Base-by-base conservation (phyloP, 1,139 yeast genomes). In the Eremothecium sinecaudum region DNA sequence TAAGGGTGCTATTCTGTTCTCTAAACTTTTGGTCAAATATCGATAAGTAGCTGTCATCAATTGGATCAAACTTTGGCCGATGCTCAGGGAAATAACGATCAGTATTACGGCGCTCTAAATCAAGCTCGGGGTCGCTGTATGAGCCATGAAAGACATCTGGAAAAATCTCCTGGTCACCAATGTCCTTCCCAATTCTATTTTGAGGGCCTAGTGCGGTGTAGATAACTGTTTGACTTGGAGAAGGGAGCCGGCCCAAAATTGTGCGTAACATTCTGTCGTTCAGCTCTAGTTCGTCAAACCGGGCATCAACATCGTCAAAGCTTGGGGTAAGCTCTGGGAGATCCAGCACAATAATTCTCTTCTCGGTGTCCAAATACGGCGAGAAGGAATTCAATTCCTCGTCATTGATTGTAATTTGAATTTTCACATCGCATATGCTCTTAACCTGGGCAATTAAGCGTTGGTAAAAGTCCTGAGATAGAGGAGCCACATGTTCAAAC, bases 201-300 rank as follows among this genome's bases (percentile, higher is more conserved):
- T n/a, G n/a, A n/a, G 46, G 42, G 2, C 40, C 33, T 11, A 55
- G 34, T 0, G 64, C 53, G 0, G 82, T 73, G 32, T 73, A 55
- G 4, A 79, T 54, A 3, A 80, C 58, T 3, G 79, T 62, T 37
- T 66, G 67, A 40, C 69, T 69, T 0, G 90, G 87, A 0, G 83
- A 67, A 0, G 92, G 90, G n/a, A 77, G 51, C 43, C 73, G 75
- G 21, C 81, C 66, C 18, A 77, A 47, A 10, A 79, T 64, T 27
- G 63, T 62, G 34, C 77, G 48, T n/a, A 64, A 24, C 18, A 67
- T 57, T 34, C 64, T 67, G 53, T 82, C 93, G 40, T 73, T 66
- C 11, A 59, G 51, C 16, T 41, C 40, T 29, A 69, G 44, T 5
- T 61, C 56, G 17, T 53, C 50, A 1, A 46, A 46, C 27, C 71